Conservation (phyloP, 768 basidiomycete genomes). For the Leccinum barrowsii region DNA sequence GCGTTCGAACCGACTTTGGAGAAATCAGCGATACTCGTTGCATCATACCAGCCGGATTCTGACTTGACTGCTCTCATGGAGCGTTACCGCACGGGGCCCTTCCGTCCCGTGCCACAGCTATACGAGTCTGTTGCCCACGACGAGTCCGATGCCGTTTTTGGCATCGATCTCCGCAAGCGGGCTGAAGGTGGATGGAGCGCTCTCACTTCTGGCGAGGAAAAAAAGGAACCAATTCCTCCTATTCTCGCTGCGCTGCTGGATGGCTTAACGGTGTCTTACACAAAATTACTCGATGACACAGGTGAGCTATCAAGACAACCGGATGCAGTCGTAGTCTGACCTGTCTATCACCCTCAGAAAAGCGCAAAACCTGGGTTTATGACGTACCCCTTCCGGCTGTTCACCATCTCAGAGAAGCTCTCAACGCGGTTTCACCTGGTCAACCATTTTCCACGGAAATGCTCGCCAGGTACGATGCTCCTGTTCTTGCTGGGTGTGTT, state of each 20-base stretch:
- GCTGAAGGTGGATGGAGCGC: constrained; percentile 76
- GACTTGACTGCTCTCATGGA: constrained; percentile 87
- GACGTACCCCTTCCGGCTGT: constrained; percentile 81
- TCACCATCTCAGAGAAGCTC: constrained; percentile 80
- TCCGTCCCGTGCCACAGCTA: constrained; percentile 41
- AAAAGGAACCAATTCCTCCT: constrained; percentile 65
- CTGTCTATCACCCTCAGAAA: constrained; percentile 47
- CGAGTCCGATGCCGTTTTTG: constrained; percentile 84
- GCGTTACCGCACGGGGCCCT: constrained; percentile 65
- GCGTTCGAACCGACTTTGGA: constrained; percentile 61
- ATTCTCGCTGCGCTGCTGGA: constrained; percentile 66
- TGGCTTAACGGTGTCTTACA: constrained; percentile 63
- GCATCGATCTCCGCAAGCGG: constrained; percentile 89
- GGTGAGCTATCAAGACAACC: constrained; percentile 40
- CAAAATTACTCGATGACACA: constrained; percentile 53
- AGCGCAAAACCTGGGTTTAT: constrained; percentile 91
- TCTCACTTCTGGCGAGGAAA: constrained; percentile 50
- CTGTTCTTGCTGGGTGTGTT: constrained; percentile 78
- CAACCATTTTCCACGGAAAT: constrained; percentile 50
- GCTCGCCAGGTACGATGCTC: constrained; percentile 74
- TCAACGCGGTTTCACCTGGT: constrained; percentile 65
- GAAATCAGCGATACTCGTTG: constrained; percentile 69
- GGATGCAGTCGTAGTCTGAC: neutral
- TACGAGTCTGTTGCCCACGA: constrained; percentile 85
- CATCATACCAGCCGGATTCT: constrained; percentile 84